A percentile compares a stretch with the other conserved stretches of the same genome.
phyloP scores from a whole-genome alignment of 768 basidiomycete species.

The Lactarius pseudohatsudake region DNA sequence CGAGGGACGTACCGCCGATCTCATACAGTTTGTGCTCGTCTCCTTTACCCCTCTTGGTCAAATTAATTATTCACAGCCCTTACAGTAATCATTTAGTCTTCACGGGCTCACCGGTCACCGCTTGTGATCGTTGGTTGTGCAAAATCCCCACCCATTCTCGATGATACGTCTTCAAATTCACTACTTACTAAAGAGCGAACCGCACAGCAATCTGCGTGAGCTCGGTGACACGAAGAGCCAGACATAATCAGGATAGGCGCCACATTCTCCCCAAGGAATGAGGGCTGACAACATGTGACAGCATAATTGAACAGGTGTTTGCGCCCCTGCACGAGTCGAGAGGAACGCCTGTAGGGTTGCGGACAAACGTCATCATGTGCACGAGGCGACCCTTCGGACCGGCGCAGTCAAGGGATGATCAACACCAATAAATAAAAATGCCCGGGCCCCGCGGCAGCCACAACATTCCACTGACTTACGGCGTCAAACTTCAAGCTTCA shows the following conservation, averaged over 20 bases:
- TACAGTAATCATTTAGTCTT: not conserved
- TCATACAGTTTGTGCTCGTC: not conserved
- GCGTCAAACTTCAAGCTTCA: not conserved
- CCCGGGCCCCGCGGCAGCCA: not conserved
- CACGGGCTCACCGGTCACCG: not conserved
- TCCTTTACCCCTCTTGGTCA: not conserved
- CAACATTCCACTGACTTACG: not conserved
- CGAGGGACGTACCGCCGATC: not conserved
- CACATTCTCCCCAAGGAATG: conserved; percentile 2
- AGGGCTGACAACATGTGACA: not conserved
- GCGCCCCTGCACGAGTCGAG: not conserved
- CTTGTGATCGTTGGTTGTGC: not conserved
- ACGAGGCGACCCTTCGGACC: conserved; percentile 2
- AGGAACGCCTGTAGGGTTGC: not conserved
- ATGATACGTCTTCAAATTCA: not conserved
- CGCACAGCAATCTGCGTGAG: not conserved
- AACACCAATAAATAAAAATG: not conserved
- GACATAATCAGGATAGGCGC: not conserved
- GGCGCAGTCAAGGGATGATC: not conserved
- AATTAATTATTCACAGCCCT: not conserved
- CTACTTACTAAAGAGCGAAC: not conserved
- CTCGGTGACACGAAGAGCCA: not conserved
- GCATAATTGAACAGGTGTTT: conserved; percentile 1
- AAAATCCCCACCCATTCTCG: not conserved
- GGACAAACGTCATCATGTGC: conserved; percentile 9